Conservation (phyloP, 2,329 filamentous ascomycete genomes). For the Botrytis medusae region DNA sequence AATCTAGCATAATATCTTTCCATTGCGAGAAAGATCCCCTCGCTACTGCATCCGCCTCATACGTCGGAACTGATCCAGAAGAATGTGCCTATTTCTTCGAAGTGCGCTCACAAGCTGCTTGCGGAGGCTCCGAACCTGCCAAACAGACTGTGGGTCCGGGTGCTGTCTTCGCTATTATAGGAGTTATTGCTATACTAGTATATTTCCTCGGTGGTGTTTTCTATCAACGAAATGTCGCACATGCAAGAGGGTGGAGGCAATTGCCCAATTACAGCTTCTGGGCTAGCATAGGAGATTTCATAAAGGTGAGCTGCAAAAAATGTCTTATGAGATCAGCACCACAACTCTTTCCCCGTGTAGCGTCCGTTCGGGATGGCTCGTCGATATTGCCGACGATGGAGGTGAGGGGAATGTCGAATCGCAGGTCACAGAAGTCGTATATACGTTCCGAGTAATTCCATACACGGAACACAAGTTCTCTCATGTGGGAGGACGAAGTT, state of each 20-base stretch:
- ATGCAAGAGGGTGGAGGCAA: constrained; percentile 93
- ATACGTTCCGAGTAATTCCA: constrained; percentile 33
- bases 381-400: constrained; percentile 38
- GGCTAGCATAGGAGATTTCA: constrained; percentile 81
- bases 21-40: constrained; percentile 84
- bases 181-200: constrained; percentile 71
- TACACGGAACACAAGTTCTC: constrained; percentile 11
- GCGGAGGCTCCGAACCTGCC: constrained; percentile 64
- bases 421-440: constrained; percentile 30
- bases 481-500: constrained; percentile 21
- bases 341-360: constrained; percentile 35
- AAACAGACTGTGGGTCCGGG: constrained; percentile 70
- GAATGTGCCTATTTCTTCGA: constrained; percentile 97
- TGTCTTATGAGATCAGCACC: constrained; percentile 35
- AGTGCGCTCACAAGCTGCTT: constrained; percentile 80
- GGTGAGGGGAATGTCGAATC: constrained; percentile 30
- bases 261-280: constrained; percentile 92
- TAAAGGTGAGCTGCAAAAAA: constrained; percentile 61
- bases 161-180: constrained; percentile 85
- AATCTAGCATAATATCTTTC: constrained; percentile 88
- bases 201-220: constrained; percentile 92
- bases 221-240: constrained; percentile 91
- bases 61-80: constrained; percentile 79
- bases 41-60: constrained; percentile 70
- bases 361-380: constrained; percentile 38